Evolutionary conservation across 768 basidiomycete genomes (phyloP).

Genomic region (Pluteus cervinus): DNA sequence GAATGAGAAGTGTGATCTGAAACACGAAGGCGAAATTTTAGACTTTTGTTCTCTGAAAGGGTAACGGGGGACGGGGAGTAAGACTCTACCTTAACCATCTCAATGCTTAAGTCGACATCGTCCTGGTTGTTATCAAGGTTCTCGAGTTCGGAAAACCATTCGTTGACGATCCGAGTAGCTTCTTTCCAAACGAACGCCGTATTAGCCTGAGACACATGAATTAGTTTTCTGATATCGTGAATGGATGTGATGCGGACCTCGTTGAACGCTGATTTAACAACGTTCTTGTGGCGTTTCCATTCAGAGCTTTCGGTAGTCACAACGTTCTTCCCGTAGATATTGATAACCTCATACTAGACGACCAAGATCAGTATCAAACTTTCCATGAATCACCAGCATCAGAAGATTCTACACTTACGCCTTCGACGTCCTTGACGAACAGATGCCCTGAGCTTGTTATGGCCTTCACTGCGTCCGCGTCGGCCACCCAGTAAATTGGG

Average conservation of each 20-base stretch:
- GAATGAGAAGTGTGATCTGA: too few species aligned
- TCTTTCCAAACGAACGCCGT: conserved; percentile 45
- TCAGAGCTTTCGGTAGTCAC: conserved; percentile 34
- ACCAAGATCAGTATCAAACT: background rate
- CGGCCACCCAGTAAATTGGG: conserved; percentile 35
- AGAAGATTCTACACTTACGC: conserved; percentile 17
- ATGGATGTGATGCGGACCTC: conserved; percentile 25
- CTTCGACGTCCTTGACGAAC: conserved; percentile 34
- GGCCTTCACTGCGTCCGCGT: conserved; percentile 33
- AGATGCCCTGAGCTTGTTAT: conserved; percentile 24
- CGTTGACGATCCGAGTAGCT: conserved; percentile 28
- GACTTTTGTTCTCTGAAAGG: too few species aligned
- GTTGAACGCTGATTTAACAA: conserved; percentile 44
- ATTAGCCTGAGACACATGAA: conserved; percentile 33
- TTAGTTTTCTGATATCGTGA: too few species aligned
- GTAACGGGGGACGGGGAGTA: too few species aligned
- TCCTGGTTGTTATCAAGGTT: background rate
- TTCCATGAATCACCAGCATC: background rate
- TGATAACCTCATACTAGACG: conserved; percentile 30
- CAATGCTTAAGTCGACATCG: too few species aligned
- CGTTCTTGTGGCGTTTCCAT: conserved; percentile 42
- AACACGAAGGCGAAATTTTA: too few species aligned
- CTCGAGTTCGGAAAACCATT: conserved; percentile 37
- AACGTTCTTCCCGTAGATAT: conserved; percentile 42
- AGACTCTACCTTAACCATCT: too few species aligned